Base-by-base conservation (phyloP, 345 rosid genomes). In the Citrus hindsii region DNA sequence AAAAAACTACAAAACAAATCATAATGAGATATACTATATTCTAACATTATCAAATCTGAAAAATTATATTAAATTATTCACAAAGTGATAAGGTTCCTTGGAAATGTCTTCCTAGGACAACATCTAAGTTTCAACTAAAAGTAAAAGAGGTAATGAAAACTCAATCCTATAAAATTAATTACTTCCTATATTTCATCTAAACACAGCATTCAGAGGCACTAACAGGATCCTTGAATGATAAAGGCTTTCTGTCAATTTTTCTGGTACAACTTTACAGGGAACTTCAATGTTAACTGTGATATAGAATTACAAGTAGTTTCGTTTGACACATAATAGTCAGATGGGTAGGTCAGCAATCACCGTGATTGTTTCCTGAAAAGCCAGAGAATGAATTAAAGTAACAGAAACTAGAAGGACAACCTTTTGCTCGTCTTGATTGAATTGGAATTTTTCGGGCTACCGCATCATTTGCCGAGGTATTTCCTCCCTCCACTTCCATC, bases 401-500 rank as follows among this genome's bases (percentile, higher is more conserved):
- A 24, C 60, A 58, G 58, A 64, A 58, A 71, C 51, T 5, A 56
- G 30, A 71, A 8, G 48, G 71, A 79, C 62, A 42, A 90, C 93
- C 91, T 81, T 83, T 80, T 2, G 77, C 35, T 80, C 83, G 76
- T 18, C 82, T 35, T 4, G 90, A 86, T 63, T 79, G 87, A 65
- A 84, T 67, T 14, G 75, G 84, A 59, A 83, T 77, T 0, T 85
- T 55, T 38, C 72, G 85, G 68, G 53, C 80, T 42, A 55, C 69
- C 46, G n/a, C 62, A 27, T 77, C 78, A 83, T 73, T 82, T 73
- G 79, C 55, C 7, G 84, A 65, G 33, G 79, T 56, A 77, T 70
- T 81, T 25, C 73, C 84, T 70, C 83, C 85, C 28, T 84, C 90
- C 74, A 80, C 83, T 28, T 88, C 89, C 89, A 86, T 86, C 83